Conservation (phyloP, 2,329 filamentous ascomycete genomes). For the Keithomyces neogunnii region DNA sequence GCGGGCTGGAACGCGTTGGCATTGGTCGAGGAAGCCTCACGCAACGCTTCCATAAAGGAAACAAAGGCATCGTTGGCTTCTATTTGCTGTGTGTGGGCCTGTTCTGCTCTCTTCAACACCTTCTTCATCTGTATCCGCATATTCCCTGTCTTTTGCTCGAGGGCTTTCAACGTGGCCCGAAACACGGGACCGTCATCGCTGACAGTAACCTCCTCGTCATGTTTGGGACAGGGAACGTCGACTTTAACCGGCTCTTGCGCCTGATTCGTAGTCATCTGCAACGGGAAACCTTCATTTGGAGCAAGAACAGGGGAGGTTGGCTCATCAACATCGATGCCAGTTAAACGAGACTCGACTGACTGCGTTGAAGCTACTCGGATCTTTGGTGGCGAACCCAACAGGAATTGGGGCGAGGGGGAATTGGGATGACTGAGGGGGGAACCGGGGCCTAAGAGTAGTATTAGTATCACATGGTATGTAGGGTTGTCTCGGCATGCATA, state of each 20-base stretch:
- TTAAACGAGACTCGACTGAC: slow-evolving; percentile 76
- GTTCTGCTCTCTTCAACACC: slow-evolving; percentile 87
- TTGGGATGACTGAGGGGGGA: slow-evolving; percentile 46
- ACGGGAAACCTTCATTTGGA: slow-evolving; percentile 25
- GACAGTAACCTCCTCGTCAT: slow-evolving; percentile 74
- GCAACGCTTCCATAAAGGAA: slow-evolving; percentile 75
- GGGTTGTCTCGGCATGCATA: not conserved
- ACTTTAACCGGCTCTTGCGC: slow-evolving; percentile 59
- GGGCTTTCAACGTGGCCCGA: slow-evolving; percentile 88
- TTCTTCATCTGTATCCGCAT: slow-evolving; percentile 95
- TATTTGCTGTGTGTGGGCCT: slow-evolving; percentile 69
- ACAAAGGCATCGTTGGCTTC: slow-evolving; percentile 80
- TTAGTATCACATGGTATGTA: not conserved
- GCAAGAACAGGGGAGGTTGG: slow-evolving; percentile 42
- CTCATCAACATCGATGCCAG: slow-evolving; percentile 59
- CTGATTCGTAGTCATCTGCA: slow-evolving; percentile 15
- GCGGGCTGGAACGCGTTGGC: slow-evolving; percentile 95
- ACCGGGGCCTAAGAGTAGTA: slow-evolving; percentile 30
- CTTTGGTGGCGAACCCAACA: slow-evolving; percentile 64
- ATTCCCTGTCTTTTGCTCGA: slow-evolving; percentile 93
- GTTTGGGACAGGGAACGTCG: slow-evolving; percentile 78
- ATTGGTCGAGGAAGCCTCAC: slow-evolving; percentile 83
- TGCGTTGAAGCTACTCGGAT: slow-evolving; percentile 79
- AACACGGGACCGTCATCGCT: slow-evolving; percentile 93
- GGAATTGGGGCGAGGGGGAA: slow-evolving; percentile 64